These are phyloP conservation scores for Penicillium sp. DNA, from an alignment of 2,329 filamentous ascomycete genomes.

Conservation along the genomic window DNA sequence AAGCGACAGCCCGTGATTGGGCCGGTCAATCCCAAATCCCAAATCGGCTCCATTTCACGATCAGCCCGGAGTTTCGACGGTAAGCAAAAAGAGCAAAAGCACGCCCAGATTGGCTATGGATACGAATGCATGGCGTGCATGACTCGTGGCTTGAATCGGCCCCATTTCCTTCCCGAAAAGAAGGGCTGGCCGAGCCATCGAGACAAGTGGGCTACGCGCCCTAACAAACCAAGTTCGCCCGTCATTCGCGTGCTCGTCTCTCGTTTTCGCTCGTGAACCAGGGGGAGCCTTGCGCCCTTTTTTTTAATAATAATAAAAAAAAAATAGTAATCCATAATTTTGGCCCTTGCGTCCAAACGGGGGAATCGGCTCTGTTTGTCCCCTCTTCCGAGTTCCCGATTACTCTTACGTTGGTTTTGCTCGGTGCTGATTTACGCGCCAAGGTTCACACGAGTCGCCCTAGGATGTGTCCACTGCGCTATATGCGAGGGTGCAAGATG, in stretches of 20 bases:
- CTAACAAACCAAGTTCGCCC: neutral
- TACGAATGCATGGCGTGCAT: slow-evolving; percentile 20
- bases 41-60: neutral
- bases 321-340: too few relatives aligned
- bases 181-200: neutral
- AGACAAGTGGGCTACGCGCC: neutral
- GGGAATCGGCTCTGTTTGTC: too few relatives aligned
- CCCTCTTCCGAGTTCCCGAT: too few relatives aligned
- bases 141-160: slow-evolving; percentile 15
- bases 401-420: too few relatives aligned
- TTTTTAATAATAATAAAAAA: too few relatives aligned
- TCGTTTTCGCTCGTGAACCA: neutral
- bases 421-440: too few relatives aligned
- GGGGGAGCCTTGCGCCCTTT: too few relatives aligned
- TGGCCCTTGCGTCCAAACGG: too few relatives aligned
- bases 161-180: neutral
- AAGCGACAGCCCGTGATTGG: neutral
- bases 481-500: too few relatives aligned
- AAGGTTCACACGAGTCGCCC: too few relatives aligned
- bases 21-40: neutral
- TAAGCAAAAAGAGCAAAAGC: neutral
- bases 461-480: too few relatives aligned
- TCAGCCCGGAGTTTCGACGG: too few relatives aligned
- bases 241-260: neutral
- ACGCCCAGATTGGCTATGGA: neutral